Percentiles rank a stretch among this genome's conserved stretches.
Conservation (phyloP, 768 basidiomycete genomes). For the Boletus reticuloceps region DNA sequence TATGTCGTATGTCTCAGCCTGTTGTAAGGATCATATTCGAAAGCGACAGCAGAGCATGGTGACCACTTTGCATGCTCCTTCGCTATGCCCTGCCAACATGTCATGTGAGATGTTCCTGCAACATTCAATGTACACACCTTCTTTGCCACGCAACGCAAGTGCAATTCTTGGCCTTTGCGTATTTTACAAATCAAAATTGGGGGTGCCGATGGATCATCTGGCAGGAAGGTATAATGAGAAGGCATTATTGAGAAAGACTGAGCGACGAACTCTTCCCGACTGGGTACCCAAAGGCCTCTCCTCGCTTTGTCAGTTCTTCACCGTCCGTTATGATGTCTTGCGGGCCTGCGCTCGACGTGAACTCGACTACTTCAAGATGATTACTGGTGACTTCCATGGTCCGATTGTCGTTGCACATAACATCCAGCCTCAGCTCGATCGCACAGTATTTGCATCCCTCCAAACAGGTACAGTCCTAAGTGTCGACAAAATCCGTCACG, state of each 20-base stretch:
- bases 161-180: conserved; percentile 90
- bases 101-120: neutral
- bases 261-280: conserved; percentile 71
- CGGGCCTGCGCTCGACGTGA: conserved; percentile 38
- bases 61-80: conserved; percentile 99
- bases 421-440: conserved; percentile 75
- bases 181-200: conserved; percentile 90
- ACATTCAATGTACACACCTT: conserved; percentile 56
- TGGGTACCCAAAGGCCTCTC: conserved; percentile 73
- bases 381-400: conserved; percentile 88
- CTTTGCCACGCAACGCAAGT: conserved; percentile 82
- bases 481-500: conserved; percentile 2
- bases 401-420: conserved; percentile 65
- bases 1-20: conserved; percentile 93
- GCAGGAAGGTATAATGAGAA: conserved; percentile 2
- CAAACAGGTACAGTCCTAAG: conserved; percentile 88
- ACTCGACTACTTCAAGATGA: conserved; percentile 65
- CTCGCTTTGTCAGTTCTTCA: conserved; percentile 74
- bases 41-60: conserved; percentile 90
- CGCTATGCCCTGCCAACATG: conserved; percentile 75
- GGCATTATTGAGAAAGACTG: neutral
- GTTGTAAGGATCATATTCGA: conserved; percentile 98
- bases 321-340: conserved; percentile 38
- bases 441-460: conserved; percentile 85
- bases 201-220: conserved; percentile 57